These are phyloP conservation scores for Amanita jacksonii DNA, from an alignment of 768 basidiomycete species.

Conservation along the genomic window DNA sequence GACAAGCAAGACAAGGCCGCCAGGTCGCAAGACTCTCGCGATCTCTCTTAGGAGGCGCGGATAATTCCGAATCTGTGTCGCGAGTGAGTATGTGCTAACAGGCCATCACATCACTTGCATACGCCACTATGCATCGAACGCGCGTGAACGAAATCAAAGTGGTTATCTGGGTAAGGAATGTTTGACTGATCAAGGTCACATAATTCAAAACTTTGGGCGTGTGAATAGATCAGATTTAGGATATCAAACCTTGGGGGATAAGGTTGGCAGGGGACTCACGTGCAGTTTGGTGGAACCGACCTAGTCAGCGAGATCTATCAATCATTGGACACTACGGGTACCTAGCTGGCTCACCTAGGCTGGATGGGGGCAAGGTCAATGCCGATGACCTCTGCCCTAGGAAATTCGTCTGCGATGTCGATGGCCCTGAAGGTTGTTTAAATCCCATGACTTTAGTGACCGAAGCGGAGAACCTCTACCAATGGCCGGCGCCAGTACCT, in stretches of 20 bases:
- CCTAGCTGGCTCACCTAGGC: constrained; percentile 38
- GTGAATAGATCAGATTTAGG: constrained; percentile 3
- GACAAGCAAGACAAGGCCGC: constrained; percentile 58
- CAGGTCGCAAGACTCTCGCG: constrained; percentile 57
- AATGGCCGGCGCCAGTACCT: constrained; percentile 57
- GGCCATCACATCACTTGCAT: constrained; percentile 17
- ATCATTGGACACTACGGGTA: neutral
- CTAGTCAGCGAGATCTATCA: constrained; percentile 22
- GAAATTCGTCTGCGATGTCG: constrained; percentile 67
- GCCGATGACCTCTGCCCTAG: constrained; percentile 54
- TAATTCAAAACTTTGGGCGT: constrained; percentile 48
- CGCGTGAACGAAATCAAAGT: constrained; percentile 64
- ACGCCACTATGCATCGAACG: constrained; percentile 62
- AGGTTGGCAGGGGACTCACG: constrained; percentile 32
- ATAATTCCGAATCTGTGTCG: constrained; percentile 48
- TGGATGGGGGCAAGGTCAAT: constrained; percentile 68
- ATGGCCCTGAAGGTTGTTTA: constrained; percentile 41
- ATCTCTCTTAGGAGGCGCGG: constrained; percentile 51
- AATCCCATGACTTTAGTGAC: constrained; percentile 7
- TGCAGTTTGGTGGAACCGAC: constrained; percentile 62
- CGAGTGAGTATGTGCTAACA: neutral
- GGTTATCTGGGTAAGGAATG: constrained; percentile 52
- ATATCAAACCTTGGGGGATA: neutral
- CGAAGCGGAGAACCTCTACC: constrained; percentile 30
- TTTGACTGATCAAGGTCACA: constrained; percentile 54